Evolutionary conservation across 768 basidiomycete species (phyloP), one percentile per base, ranked within the genome.

Genomic region (Rhizopogon vinicolor): DNA sequence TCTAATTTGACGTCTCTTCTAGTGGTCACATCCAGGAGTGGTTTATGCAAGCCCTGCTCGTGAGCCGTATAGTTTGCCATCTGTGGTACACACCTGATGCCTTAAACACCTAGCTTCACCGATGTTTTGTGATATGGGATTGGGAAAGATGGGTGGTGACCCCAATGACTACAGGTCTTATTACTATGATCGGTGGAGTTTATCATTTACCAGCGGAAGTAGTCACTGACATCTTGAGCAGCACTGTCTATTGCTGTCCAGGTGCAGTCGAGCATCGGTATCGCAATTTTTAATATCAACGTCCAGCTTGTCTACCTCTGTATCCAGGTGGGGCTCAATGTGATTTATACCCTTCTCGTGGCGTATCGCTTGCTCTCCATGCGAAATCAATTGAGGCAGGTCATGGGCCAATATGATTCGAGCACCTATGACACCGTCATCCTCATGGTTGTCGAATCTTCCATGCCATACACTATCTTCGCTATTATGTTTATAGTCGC

Each of bases 361-460:
- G 62, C 56, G 0, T 51, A 49, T 1, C 72, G 71, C 12, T 62
- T 76, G 4, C 54, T 65, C 7, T 7, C 51, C 16, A 28, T 62
- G 29, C 67, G 69, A 19, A 41, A 12, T 3, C 58, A 54, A 16
- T 59, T 66, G 39, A 31, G n/a, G 18, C 46, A 44, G 5, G 29
- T 48, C n/a, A 51, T 66, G 3, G 71, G 56, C 35, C 51, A 28
- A 4, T 55, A 58, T 43, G 53, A 63, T 29, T 7, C 61, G 19
- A 54, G 52, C 18, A 51, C 55, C 7, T 76, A 74, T 51, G 57
- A 65, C 13, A 59, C 54, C 2, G 63, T 72, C 0, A 56, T 60
- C 1, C 58, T 63, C 18, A 73, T 76, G 65, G 51, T 74, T 14
- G 55, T 76, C 54, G 75, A 76, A 51, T 72, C 68, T 9, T 70